Percentiles rank a stretch among this genome's conserved stretches.
phyloP scores from a whole-genome alignment of 2,329 filamentous ascomycete species.

The Chrysoporthe puriensis region DNA sequence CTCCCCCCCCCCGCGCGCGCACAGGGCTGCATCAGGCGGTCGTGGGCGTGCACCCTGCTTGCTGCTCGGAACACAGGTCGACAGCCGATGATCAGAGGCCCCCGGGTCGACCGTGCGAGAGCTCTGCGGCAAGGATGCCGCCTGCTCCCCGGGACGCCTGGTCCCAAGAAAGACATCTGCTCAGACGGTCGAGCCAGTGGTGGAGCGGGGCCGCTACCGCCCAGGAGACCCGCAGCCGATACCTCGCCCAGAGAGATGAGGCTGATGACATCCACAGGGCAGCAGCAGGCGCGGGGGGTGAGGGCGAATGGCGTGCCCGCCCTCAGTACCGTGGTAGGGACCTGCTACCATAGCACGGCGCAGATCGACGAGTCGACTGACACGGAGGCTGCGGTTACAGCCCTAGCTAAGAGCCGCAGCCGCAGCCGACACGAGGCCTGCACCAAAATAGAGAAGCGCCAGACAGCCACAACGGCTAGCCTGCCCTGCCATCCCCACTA shows the following conservation, averaged over 20 bases:
- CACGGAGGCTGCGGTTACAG: conserved; percentile 29
- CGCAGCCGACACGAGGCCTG: conserved; percentile 8
- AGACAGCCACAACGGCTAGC: conserved; percentile 10
- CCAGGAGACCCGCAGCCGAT: neutral
- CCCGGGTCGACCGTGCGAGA: conserved; percentile 17
- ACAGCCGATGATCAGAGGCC: neutral
- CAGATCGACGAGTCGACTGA: conserved; percentile 3
- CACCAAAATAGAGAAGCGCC: conserved; percentile 26
- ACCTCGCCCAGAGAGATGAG: neutral
- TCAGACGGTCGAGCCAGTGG: conserved; percentile 16
- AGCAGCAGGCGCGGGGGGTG: neutral
- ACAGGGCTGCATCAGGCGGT: neutral
- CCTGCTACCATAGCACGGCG: neutral
- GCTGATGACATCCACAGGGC: conserved; percentile 9
- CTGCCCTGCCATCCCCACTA: neutral
- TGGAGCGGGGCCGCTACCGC: conserved; percentile 8
- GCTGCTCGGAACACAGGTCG: neutral
- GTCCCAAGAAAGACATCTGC: neutral
- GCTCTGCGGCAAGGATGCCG: conserved; percentile 21
- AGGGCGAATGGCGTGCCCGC: neutral
- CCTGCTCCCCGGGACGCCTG: conserved; percentile 13
- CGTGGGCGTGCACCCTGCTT: neutral
- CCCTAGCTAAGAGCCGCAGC: conserved; percentile 24
- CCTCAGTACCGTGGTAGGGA: neutral
- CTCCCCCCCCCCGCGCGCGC: conserved; percentile 2